Conservation (phyloP, 108 stramenopile species). For the Skeletonema menzelii region DNA sequence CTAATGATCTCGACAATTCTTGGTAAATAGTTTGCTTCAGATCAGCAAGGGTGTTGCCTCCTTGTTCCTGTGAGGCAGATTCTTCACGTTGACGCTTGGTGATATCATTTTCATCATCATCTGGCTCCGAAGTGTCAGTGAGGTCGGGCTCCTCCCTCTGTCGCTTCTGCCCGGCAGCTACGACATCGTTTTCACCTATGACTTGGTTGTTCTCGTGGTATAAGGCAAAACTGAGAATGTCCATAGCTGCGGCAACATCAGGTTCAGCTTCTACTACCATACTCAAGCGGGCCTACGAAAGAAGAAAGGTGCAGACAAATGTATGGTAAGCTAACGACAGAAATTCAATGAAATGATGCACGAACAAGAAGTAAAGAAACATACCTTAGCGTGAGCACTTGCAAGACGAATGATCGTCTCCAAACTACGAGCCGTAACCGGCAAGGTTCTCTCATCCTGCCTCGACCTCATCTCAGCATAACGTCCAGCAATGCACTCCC, state of each 20-base stretch:
- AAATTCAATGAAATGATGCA: not conserved
- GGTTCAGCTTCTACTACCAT: constrained; percentile 70
- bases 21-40: constrained; percentile 52
- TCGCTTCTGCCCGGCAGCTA: constrained; percentile 21
- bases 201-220: constrained; percentile 77
- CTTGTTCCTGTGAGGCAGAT: not conserved
- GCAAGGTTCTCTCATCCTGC: constrained; percentile 87
- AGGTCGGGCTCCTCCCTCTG: constrained; percentile 33
- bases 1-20: constrained; percentile 39
- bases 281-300: constrained; percentile 60
- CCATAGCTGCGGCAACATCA: constrained; percentile 82
- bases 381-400: constrained; percentile 95
- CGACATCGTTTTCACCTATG: constrained; percentile 14
- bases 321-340: not conserved
- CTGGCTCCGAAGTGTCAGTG: constrained; percentile 41
- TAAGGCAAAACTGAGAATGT: constrained; percentile 86
- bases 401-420: constrained; percentile 98
- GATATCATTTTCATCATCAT: constrained; percentile 29
- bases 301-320: not conserved
- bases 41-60: constrained; percentile 9
- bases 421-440: constrained; percentile 96
- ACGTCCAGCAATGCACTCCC: constrained; percentile 92
- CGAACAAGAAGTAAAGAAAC: constrained; percentile 17
- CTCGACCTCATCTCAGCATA: constrained; percentile 96
- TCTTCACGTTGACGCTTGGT: constrained; percentile 2